These are phyloP conservation scores for Curvularia lunata DNA, from an alignment of 2,329 filamentous ascomycete genomes.

Conservation along the genomic window DNA sequence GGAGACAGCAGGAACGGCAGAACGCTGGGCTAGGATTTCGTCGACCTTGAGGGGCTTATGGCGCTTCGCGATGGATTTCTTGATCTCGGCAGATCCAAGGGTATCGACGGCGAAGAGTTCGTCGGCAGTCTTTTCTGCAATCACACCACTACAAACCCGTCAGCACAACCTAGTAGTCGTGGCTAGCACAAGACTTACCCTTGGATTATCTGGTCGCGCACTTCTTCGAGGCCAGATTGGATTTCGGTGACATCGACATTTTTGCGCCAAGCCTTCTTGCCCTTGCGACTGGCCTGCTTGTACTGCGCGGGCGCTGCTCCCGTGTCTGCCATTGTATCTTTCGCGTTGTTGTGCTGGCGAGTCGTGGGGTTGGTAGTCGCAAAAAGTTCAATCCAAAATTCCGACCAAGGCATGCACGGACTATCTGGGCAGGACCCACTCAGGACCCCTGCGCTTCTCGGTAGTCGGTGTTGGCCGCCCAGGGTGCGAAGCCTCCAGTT, in stretches of 20 bases:
- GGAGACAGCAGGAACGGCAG: constrained; percentile 78
- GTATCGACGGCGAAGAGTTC: constrained; percentile 87
- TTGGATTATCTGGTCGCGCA: constrained; percentile 88
- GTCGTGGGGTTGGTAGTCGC: constrained; percentile 21
- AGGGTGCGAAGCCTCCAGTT: constrained; percentile 27
- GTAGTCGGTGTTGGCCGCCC: constrained; percentile 18
- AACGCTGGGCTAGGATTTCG: constrained; percentile 87
- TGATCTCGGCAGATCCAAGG: constrained; percentile 70
- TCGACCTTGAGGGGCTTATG: constrained; percentile 86
- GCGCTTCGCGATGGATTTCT: constrained; percentile 68
- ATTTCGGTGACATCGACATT: constrained; percentile 94
- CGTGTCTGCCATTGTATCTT: constrained; percentile 28
- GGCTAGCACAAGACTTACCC: constrained; percentile 64
- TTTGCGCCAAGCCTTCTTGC: constrained; percentile 98
- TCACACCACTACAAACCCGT: constrained; percentile 70
- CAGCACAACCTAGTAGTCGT: constrained; percentile 12
- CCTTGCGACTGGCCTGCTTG: constrained; percentile 91
- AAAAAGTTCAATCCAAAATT: constrained; percentile 25
- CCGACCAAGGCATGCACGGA: constrained; percentile 19
- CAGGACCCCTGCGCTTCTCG: constrained; percentile 16
- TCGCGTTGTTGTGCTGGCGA: constrained; percentile 6
- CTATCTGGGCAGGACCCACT: constrained; percentile 8
- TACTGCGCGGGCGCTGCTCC: constrained; percentile 74
- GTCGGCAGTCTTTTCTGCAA: constrained; percentile 80
- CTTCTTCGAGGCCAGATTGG: constrained; percentile 77